Evolutionary conservation across 352 stramenopile genomes (phyloP), one percentile per base, ranked within the genome.

Genomic region (Globisporangium viniferum): DNA sequence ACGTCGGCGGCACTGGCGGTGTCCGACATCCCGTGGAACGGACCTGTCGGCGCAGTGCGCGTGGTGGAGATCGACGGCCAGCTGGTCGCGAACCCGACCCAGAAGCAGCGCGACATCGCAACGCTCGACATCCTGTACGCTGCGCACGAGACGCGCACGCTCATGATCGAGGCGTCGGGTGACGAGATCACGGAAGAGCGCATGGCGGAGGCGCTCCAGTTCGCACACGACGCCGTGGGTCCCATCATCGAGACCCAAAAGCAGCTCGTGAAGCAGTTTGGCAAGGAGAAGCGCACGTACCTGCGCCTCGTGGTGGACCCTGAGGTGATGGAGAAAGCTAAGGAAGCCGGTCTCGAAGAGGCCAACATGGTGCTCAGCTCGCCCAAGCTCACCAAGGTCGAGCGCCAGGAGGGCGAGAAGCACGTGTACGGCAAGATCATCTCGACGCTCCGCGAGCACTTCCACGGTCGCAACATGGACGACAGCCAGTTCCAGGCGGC

Each of bases 11-110:
- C 91, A 22, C 72, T 98, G 20, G 76, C 73, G 36, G 78, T 94
- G 65, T 94, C 88, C 6, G 69, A 98, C 72, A 90, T 98, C 49
- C 96, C 96, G 46, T 96, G 96, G 77, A 76, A 91, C 35, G 90
- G 93, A 58, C 93, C 92, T 10, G 80, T 98, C 1, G 96, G 90
- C 35, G 95, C 86, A 62, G 92, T 98, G 29, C 86, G 93, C 65
- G 82, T 98, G 9, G 86, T 88, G 8, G 81, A 94, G 36, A 73
- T 95, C 24, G 76, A 91, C 68, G 91, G 92, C 44, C 81, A 95
- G 59, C 77, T 98, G 31, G 81, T 99, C n/a, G 72, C 95, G n/a
- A 98, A 99, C 79, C 91, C 91, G 27, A 96, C 89, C 24, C 75
- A 76, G 5, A 72, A 75, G 27, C 87, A 96, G 69, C 84, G 83